Conservation (phyloP, 1,284 basidiomycete genomes). For the Cryptococcus sp. region DNA sequence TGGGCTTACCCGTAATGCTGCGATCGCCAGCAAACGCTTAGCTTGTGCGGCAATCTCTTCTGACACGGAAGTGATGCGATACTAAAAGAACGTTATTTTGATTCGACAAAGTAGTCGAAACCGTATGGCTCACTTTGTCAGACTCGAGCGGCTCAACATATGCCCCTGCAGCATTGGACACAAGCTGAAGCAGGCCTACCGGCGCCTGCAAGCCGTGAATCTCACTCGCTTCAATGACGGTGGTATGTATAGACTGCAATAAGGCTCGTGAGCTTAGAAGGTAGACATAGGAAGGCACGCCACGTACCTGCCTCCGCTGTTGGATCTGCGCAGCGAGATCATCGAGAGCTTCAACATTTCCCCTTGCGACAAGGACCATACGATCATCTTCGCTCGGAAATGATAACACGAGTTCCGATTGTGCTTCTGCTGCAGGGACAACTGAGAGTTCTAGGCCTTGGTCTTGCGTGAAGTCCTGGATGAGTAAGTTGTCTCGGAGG, state of each 20-base stretch:
- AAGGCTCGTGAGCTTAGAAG: background rate
- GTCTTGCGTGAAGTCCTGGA: conserved; percentile 13
- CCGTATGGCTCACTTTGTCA: conserved; percentile 3
- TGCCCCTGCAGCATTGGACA: conserved; percentile 22
- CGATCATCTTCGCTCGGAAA: conserved; percentile 3
- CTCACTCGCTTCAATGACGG: conserved; percentile 4
- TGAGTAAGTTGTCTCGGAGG: conserved; percentile 14
- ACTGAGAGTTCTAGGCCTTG: conserved; percentile 14
- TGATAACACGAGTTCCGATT: background rate
- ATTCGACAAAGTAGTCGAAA: background rate
- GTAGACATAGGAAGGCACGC: background rate
- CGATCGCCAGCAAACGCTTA: conserved; percentile 9
- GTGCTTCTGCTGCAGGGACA: conserved; percentile 7
- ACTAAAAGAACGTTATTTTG: conserved; percentile 4
- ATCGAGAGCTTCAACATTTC: conserved; percentile 3
- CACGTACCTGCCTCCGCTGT: conserved; percentile 12
- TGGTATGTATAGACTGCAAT: conserved; percentile 8
- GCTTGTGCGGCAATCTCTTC: conserved; percentile 8
- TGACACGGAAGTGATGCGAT: conserved; percentile 17
- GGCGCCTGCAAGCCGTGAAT: conserved; percentile 8
- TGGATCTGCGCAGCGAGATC: conserved; percentile 6
- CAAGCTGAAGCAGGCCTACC: conserved; percentile 11
- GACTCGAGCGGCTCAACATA: conserved; percentile 15
- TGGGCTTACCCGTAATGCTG: conserved; percentile 13
- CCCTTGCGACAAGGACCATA: conserved; percentile 15